phyloP scores from a whole-genome alignment of 352 stramenopile genomes.

The Phytophthora europaea region DNA sequence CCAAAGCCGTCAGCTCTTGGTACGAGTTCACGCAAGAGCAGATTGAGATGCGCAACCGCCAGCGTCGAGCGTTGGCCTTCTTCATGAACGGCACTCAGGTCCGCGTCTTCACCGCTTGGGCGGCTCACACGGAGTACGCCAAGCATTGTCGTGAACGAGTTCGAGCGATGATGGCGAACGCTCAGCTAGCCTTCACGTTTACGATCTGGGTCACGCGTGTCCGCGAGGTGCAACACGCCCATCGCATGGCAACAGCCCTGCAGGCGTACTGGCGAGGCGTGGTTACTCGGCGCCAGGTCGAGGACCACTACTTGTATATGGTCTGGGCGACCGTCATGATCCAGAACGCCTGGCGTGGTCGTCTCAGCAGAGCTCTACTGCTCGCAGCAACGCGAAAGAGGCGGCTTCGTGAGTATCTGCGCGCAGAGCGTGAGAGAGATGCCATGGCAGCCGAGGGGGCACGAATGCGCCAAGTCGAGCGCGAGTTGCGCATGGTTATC shows the following conservation, averaged over 20 bases:
- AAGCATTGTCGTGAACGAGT: slow-evolving; percentile 54
- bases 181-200: slow-evolving; percentile 58
- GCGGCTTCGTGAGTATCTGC: slow-evolving; percentile 74
- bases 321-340: slow-evolving; percentile 79
- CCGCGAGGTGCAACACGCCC: slow-evolving; percentile 37
- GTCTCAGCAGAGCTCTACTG: slow-evolving; percentile 64
- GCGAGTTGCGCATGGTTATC: slow-evolving; percentile 65
- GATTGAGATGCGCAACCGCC: slow-evolving; percentile 49
- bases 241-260: slow-evolving; percentile 47
- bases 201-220: slow-evolving; percentile 61
- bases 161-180: slow-evolving; percentile 59
- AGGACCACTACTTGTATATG: slow-evolving; percentile 70
- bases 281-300: slow-evolving; percentile 44
- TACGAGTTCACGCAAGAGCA: slow-evolving; percentile 71
- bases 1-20: slow-evolving; percentile 71
- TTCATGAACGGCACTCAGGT: slow-evolving; percentile 71
- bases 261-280: slow-evolving; percentile 80
- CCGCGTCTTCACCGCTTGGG: slow-evolving; percentile 70
- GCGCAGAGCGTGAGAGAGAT: slow-evolving; percentile 72
- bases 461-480: slow-evolving; percentile 53
- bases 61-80: slow-evolving; percentile 68
- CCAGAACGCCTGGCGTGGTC: slow-evolving; percentile 74
- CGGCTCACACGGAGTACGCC: slow-evolving; percentile 45
- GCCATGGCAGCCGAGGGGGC: slow-evolving; percentile 60
- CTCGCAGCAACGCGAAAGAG: slow-evolving; percentile 61